Evolutionary conservation across 2,329 filamentous ascomycete species (phyloP), one percentile per base, ranked within the genome.

Genomic region (Fusarium mexicanum): DNA sequence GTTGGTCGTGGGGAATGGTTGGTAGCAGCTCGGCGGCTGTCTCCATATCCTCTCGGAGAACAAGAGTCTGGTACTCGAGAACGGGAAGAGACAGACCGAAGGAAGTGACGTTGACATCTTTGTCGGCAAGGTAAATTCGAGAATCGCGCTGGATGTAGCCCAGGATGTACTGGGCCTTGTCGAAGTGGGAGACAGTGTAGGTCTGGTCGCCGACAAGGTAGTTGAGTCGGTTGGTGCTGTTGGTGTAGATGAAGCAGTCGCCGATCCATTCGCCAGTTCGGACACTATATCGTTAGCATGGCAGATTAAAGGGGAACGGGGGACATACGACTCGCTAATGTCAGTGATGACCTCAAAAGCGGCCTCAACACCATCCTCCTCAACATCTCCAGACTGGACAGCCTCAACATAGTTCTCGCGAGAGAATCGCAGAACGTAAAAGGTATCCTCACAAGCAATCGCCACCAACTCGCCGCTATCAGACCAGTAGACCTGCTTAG

Each of bases 191-290:
- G 75, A 99, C 93, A 8, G 96, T 98, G 87, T 98, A 98, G 20
- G 95, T 97, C 85, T 98, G 95, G 84, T 98, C 96, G 75, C 96
- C 96, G 20, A 99, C 96, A 29, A 99, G 91, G 85, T 98, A 98
- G 87, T 98, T 98, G 69, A 99, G 88, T 71, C 96, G 93, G 87
- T 98, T 98, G 16, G 95, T 97, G 82, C 90, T 93, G 87, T 97
- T 98, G 63, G 96, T 98, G 88, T 98, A 99, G 82, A 98, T 95
- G 88, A 99, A 98, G 86, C 96, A 98, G 85, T 99, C 96, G 72
- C 96, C 96, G 65, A 99, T 94, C 96, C 96, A 99, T 85, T 97
- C 94, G 77, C 96, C 96, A 26, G 96, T 98, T 74, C 94, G 93
- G 59, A 98, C 95, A 73, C 92, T 94, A 71, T 51, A 67, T 79